Evolutionary conservation across 1,284 basidiomycete species (phyloP), one percentile per base, ranked within the genome.

Genomic region (Dichomitus squalens): DNA sequence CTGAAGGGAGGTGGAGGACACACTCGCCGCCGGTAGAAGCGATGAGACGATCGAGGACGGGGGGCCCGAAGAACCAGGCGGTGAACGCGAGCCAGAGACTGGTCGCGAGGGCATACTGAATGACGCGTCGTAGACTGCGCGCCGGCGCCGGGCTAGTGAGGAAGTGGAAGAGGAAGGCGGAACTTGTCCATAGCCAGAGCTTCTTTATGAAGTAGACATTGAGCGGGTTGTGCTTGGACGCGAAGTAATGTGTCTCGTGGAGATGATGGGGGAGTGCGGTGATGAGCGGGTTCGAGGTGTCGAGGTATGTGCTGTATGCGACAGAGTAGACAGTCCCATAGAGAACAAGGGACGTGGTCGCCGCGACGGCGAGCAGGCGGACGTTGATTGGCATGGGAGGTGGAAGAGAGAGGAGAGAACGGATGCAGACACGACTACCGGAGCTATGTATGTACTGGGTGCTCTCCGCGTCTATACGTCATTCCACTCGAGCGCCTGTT

Each of bases 31-130:
- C 96, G 0, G 91, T 89, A 7, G 80, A 75, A n/a, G 85, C 75
- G 55, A 86, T 82, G 62, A 96, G 73, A 25, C 95, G 86, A 54
- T 93, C 88, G 31, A 93, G 73, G 47, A 98, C 73, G 0, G 91
- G 81, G 3, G 95, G 92, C 0, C 96, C 95, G 66, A 97, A 95
- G 79, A 96, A 96, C 95, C 94, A 97, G 53, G 79, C 79, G 2
- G 93, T 88, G 76, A 94, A 94, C 9, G 81, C 71, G 44, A 87
- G 72, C 93, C 93, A 96, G 43, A 84, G 77, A 20, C 74, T 69
- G 7, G 90, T 92, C 50, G 86, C 87, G 21, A 83, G 68, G n/a
- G 78, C 60, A 78, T 84, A 95, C 52, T 88, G 82, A 34, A 75
- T 60, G 4, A 90, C 60, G 38, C 85, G 75, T 47, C 75, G 67